Evolutionary conservation across 306 rosid species (phyloP).

Genomic region (Coriaria nepalensis): DNA sequence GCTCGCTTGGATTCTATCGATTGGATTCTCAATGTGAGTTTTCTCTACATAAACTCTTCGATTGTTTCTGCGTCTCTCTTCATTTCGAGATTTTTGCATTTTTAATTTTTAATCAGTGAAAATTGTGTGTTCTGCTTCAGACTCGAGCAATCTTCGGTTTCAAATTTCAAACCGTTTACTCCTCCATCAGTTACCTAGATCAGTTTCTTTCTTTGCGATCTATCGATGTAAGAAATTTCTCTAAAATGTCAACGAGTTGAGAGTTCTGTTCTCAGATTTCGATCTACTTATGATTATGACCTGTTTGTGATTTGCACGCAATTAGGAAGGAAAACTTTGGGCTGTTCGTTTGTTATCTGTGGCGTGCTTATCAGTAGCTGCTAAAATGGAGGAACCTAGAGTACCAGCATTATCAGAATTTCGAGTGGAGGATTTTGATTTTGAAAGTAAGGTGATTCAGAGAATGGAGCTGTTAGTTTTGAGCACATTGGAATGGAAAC

Average conservation of each 20-base stretch:
- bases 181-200: slow-evolving; percentile 65
- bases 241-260: slow-evolving; percentile 6
- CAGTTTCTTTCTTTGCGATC: slow-evolving; percentile 53
- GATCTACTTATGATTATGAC: slow-evolving; percentile 6
- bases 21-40: slow-evolving; percentile 85
- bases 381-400: slow-evolving; percentile 73
- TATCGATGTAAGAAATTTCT: slow-evolving; percentile 43
- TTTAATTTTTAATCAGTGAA: background rate
- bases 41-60: slow-evolving; percentile 5
- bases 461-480: slow-evolving; percentile 66
- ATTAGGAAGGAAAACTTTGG: slow-evolving; percentile 64
- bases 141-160: slow-evolving; percentile 48
- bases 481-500: slow-evolving; percentile 63
- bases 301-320: background rate
- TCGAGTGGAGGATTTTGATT: slow-evolving; percentile 30
- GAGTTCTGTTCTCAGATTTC: background rate
- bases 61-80: background rate
- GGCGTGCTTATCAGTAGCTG: slow-evolving; percentile 75
- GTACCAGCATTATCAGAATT: slow-evolving; percentile 46
- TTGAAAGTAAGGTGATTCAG: slow-evolving; percentile 45
- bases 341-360: slow-evolving; percentile 51
- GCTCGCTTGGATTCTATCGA: slow-evolving; percentile 54
- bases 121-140: slow-evolving; percentile 36
- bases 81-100: background rate
- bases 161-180: slow-evolving; percentile 53